phyloP scores from a whole-genome alignment of 192 early-diverging fungal genomes.

The Phycomyces nitens region DNA sequence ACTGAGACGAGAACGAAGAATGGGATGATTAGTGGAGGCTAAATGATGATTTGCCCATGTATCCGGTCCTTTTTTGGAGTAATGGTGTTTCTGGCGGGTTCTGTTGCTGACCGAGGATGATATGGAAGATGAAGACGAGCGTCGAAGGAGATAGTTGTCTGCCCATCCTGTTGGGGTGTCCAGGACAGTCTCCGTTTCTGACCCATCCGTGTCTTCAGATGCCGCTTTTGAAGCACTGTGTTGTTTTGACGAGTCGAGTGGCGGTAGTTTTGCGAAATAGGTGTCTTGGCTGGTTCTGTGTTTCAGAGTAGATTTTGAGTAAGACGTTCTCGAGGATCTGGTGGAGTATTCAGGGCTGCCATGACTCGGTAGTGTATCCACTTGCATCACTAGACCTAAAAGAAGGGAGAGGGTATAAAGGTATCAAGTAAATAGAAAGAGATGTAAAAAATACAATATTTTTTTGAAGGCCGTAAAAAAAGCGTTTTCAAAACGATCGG shows the following conservation, averaged over 20 bases:
- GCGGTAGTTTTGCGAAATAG: constrained; percentile 1
- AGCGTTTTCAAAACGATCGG: background rate
- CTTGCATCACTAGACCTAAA: too few species aligned
- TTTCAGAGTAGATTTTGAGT: background rate
- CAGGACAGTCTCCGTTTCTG: background rate
- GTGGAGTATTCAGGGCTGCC: too few species aligned
- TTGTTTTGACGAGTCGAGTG: background rate
- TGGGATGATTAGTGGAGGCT: background rate
- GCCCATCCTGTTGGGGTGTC: background rate
- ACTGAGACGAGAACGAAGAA: background rate
- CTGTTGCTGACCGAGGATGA: background rate
- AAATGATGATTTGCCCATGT: background rate
- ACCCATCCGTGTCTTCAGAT: background rate
- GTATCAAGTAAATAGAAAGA: background rate
- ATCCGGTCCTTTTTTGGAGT: background rate
- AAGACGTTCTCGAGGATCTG: too few species aligned
- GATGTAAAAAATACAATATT: background rate
- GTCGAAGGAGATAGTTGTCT: background rate
- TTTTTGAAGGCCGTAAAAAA: background rate
- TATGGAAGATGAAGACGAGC: background rate
- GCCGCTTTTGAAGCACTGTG: background rate
- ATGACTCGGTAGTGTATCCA: too few species aligned
- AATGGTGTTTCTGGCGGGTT: background rate
- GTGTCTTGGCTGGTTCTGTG: background rate
- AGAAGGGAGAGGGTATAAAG: background rate